Base-by-base conservation (phyloP, 129 eudicot species). In the Helichrysum umbraculigerum region DNA sequence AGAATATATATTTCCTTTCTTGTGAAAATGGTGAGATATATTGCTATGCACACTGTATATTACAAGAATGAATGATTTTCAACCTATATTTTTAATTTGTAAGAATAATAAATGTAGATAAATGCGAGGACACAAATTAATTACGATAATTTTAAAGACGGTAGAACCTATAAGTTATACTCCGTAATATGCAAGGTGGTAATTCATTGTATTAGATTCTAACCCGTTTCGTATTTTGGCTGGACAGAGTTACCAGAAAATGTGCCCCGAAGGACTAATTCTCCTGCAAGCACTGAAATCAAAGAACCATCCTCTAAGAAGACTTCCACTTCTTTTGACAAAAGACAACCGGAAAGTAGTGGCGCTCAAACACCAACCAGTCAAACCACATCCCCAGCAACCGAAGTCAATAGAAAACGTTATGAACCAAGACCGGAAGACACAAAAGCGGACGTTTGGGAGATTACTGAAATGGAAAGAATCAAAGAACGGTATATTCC, bases 371-470 rank as follows among this genome's bases (percentile, higher is more conserved):
- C 20, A n/a, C 79, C 64, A 16, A 75, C 41, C 4, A 28, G 15
- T 42, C 75, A 30, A 67, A 56, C 68, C 22, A 2, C 75, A 32
- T 25, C 35, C 32, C 70, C 70, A 2, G 6, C 35, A 39, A 66
- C 75, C 6, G 9, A 42, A 16, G 47, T 63, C 52, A 10, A 28
- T n/a, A 37, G 12, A 73, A 80, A 66, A 75, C 70, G 54, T 32
- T 2, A 75, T 56, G 16, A 73, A 58, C 79, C 83, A 25, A 85
- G 87, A 61, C 71, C n/a, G 4, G 72, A 70, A 41, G 87, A 63
- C 20, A 25, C 50, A 29, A 73, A 83, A 75, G 99, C 94, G 9
- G 90, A 91, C 30, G 86, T 63, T n/a, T 95, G 97, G 97, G 90
- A 87, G 78, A 87, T 66, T 76, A 77, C 85, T 34, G 88, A 95